Evolutionary conservation across 1,284 basidiomycete species (phyloP), one percentile per base, ranked within the genome.

Genomic region (Anthracocystis setariae): DNA sequence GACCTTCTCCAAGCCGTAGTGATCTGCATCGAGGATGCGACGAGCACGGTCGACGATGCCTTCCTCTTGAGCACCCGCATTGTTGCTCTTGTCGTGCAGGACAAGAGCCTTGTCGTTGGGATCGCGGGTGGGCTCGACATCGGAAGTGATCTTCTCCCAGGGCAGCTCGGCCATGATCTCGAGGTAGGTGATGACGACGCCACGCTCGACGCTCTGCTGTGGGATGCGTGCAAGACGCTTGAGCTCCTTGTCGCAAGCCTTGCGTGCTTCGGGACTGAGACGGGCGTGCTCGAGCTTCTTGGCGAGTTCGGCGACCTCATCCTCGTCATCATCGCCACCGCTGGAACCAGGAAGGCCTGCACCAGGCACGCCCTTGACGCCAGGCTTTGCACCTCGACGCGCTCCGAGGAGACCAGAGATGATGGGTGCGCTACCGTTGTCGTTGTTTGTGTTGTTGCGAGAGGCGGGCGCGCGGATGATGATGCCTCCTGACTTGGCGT

Each of bases 1-100:
- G 71, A 85, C 81, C 65, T 84, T 84, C 20, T 85, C 84, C 15
- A 85, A 73, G 12, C 85, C 85, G 49, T 82, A 85, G 66, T 85
- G 85, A 53, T 85, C 85, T 17, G 83, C 80, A 57, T 85, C 83
- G 20, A 85, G 78, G 48, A 83, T 81, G 21, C 75, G 58, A 20
- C 73, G 60, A 23, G 81, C 78, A 25, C 79, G 72, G 25, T 69
- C 66, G 4, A 83, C 77, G 33, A 83, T 64, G 46, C 76, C 75
- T 54, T 82, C 76, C 24, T 69, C 57, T 0, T 35, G 44, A 2
- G 48, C 40, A 38, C 54, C 42, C 20, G 50, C 39, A 24, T 52
- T 21, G 25, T 37, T 29, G 47, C 55, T 43, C 45, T 58, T 47
- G 35, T 54, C 37, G 40, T 73, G 73, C 10, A 73, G 49, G 8